These are phyloP conservation scores for Phytophthora pluvialis DNA, from an alignment of 352 stramenopile genomes.

Conservation along the genomic window DNA sequence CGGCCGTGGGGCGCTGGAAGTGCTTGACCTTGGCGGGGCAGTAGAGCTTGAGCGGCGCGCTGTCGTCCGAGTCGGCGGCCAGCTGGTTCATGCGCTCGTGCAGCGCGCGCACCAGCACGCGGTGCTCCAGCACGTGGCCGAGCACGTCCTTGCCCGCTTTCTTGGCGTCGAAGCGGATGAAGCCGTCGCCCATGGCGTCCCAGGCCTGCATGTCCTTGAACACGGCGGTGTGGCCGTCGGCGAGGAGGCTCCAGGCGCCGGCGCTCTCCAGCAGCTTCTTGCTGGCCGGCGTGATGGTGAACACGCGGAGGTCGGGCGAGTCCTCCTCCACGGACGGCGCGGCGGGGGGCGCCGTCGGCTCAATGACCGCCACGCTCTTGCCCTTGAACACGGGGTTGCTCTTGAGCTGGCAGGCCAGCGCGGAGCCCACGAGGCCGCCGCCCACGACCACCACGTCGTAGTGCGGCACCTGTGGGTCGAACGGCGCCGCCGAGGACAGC, in stretches of 20 bases:
- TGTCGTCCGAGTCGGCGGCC: conserved; percentile 41
- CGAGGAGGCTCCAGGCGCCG: conserved; percentile 83
- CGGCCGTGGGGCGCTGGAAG: conserved; percentile 62
- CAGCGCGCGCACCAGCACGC: conserved; percentile 84
- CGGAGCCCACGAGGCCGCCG: conserved; percentile 83
- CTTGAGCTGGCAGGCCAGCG: conserved; percentile 85
- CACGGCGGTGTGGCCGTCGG: conserved; percentile 52
- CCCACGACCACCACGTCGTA: conserved; percentile 88
- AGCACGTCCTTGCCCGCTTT: conserved; percentile 69
- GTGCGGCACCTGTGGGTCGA: conserved; percentile 48
- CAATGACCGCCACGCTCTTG: conserved; percentile 82
- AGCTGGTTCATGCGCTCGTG: conserved; percentile 89
- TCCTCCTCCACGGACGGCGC: conserved; percentile 58
- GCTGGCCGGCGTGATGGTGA: conserved; percentile 90
- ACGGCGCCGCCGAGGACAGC: conserved; percentile 29
- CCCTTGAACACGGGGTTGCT: conserved; percentile 76
- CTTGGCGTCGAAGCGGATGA: conserved; percentile 87
- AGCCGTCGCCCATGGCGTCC: conserved; percentile 90
- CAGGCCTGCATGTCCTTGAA: conserved; percentile 93
- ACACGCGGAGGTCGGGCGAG: conserved; percentile 88
- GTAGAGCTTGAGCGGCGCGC: conserved; percentile 72
- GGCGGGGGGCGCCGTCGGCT: conserved; percentile 51
- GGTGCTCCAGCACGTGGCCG: conserved; percentile 89
- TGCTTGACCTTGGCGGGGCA: conserved; percentile 85
- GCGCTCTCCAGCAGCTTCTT: conserved; percentile 75